These are phyloP conservation scores for Curvularia hawaiiensis DNA, from an alignment of 2,329 filamentous ascomycete genomes.

Conservation along the genomic window DNA sequence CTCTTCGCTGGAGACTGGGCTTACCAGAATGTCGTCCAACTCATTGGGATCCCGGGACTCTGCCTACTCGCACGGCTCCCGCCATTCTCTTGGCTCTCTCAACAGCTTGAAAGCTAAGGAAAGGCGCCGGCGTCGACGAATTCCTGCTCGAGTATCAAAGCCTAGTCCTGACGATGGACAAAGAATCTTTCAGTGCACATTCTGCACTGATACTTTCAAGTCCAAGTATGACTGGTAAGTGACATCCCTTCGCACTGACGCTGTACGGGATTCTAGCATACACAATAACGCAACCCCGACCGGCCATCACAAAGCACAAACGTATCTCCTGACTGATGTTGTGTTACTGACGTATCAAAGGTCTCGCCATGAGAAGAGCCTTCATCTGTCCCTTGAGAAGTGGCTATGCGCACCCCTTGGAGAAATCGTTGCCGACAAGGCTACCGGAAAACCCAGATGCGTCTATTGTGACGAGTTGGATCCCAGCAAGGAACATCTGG, in stretches of 20 bases:
- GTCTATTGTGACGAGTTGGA: conserved; percentile 63
- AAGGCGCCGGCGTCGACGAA: conserved; percentile 61
- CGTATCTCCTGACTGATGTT: too few relatives aligned
- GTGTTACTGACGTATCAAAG: conserved; percentile 32
- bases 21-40: conserved; percentile 56
- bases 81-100: conserved; percentile 62
- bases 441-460: conserved; percentile 62
- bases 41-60: conserved; percentile 62
- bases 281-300: background rate
- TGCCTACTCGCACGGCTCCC: conserved; percentile 62
- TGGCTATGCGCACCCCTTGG: conserved; percentile 64
- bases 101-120: conserved; percentile 59
- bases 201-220: conserved; percentile 49
- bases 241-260: background rate
- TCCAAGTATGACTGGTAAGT: conserved; percentile 48
- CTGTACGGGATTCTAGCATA: background rate
- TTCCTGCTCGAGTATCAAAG: conserved; percentile 47
- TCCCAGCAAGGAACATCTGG: conserved; percentile 61
- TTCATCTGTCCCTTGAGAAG: conserved; percentile 48
- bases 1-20: conserved; percentile 59
- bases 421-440: conserved; percentile 60
- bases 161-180: conserved; percentile 26
- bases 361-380: conserved; percentile 48
- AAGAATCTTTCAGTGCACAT: conserved; percentile 47
- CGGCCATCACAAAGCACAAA: background rate